Percentiles rank a stretch among this genome's conserved stretches.
Evolutionary conservation across 805 yeast species (phyloP).

Genomic region (Candida lessepsii): DNA sequence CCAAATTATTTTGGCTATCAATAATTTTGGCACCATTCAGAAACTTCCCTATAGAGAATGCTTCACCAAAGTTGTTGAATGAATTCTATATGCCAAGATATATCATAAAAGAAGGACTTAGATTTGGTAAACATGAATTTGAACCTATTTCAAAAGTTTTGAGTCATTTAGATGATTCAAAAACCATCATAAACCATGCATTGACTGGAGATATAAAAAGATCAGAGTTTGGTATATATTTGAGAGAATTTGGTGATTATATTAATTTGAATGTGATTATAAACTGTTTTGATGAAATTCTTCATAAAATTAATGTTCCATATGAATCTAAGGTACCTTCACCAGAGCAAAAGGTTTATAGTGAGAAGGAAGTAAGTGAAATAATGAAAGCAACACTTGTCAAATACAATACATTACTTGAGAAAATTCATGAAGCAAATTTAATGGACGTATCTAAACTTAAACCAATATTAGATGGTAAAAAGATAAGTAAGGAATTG

Average conservation of each 20-base stretch:
- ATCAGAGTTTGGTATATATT: constrained; percentile 58
- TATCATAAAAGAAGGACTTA: constrained; percentile 67
- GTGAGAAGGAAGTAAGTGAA: constrained; percentile 1
- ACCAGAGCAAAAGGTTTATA: constrained; percentile 2
- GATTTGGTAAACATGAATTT: constrained; percentile 57
- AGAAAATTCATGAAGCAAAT: constrained; percentile 27
- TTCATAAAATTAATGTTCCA: constrained; percentile 10
- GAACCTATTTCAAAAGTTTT: constrained; percentile 42
- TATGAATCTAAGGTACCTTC: constrained; percentile 10
- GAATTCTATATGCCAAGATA: constrained; percentile 43
- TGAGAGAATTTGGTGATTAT: constrained; percentile 53
- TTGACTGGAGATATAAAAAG: constrained; percentile 31
- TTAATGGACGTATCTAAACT: constrained; percentile 46
- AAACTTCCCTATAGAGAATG: constrained; percentile 30
- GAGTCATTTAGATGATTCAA: constrained; percentile 17
- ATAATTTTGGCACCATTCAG: constrained; percentile 51
- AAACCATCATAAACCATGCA: constrained; percentile 19
- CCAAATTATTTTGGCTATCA: constrained; percentile 45
- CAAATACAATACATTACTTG: constrained; percentile 32
- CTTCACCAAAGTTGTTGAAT: constrained; percentile 37
- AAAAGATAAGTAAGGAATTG: constrained; percentile 52
- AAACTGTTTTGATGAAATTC: constrained; percentile 34
- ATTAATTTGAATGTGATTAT: constrained; percentile 46
- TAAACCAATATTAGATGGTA: constrained; percentile 77
- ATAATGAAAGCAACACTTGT: constrained; percentile 14